Conservation (phyloP, 805 yeast species). For the Metschnikowia shivogae region DNA sequence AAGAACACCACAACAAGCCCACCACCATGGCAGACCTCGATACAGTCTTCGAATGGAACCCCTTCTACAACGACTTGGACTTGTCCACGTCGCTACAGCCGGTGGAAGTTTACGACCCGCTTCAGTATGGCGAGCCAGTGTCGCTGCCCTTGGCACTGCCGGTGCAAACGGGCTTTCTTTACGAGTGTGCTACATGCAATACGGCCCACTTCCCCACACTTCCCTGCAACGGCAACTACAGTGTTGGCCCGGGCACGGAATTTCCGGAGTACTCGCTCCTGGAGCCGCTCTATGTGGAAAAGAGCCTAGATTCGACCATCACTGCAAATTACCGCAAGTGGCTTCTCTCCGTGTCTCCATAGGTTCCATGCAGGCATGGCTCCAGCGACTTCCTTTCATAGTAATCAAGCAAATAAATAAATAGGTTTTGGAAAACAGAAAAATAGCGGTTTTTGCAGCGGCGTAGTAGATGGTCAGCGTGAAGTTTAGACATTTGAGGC, state of each 20-base stretch:
- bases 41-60: slow-evolving; percentile 18
- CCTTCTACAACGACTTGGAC: slow-evolving; percentile 14
- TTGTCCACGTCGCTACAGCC: not conserved
- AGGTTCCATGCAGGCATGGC: slow-evolving; percentile 3
- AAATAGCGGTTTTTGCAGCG: too few relatives aligned
- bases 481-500: too few relatives aligned
- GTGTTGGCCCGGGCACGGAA: slow-evolving; percentile 10
- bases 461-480: too few relatives aligned
- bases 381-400: not conserved
- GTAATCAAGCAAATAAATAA: too few relatives aligned
- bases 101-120: slow-evolving; percentile 1
- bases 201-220: slow-evolving; percentile 13
- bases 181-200: slow-evolving; percentile 19
- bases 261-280: slow-evolving; percentile 2
- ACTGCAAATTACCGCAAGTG: slow-evolving; percentile 21
- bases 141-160: slow-evolving; percentile 1
- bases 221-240: slow-evolving; percentile 15
- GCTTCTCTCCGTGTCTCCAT: slow-evolving; percentile 20
- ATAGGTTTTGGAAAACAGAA: too few relatives aligned
- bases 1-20: not conserved
- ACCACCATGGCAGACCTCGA: not conserved
- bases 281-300: slow-evolving; percentile 13
- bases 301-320: slow-evolving; percentile 11
- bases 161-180: slow-evolving; percentile 8
- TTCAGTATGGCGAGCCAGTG: not conserved